These are phyloP conservation scores for Ophiostoma montium DNA, from an alignment of 2,329 filamentous ascomycete species.

Conservation along the genomic window DNA sequence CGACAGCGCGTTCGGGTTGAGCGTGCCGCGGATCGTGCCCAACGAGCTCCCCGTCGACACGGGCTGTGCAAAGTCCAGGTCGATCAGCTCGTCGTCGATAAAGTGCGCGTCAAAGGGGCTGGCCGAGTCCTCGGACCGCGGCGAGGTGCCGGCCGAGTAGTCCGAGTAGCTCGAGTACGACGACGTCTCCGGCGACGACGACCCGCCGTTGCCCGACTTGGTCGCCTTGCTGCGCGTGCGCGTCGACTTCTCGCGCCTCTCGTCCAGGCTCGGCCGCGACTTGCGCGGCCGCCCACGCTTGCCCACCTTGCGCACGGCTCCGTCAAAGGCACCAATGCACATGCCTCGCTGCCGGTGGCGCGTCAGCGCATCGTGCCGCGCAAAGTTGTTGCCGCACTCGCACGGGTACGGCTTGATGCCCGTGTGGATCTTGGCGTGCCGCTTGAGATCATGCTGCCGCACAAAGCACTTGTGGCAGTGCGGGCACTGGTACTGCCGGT, in stretches of 20 bases:
- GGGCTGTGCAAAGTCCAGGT: not conserved
- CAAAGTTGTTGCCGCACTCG: conserved; percentile 87
- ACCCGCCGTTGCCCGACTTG: conserved; percentile 24
- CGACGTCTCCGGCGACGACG: conserved; percentile 31
- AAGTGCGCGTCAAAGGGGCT: conserved; percentile 23
- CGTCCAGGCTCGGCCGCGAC: conserved; percentile 41
- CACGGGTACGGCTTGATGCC: conserved; percentile 93
- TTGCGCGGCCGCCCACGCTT: conserved; percentile 53
- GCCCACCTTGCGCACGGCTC: conserved; percentile 45
- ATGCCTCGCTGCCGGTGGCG: conserved; percentile 89
- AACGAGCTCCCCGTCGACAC: conserved; percentile 5
- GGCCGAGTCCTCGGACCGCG: conserved; percentile 31
- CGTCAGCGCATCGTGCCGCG: conserved; percentile 86
- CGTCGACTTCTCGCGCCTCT: conserved; percentile 42
- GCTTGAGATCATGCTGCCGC: conserved; percentile 90
- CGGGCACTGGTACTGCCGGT: conserved; percentile 88
- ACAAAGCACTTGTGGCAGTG: conserved; percentile 94
- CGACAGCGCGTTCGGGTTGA: conserved; percentile 24
- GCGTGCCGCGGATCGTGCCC: conserved; percentile 14
- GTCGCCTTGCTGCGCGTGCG: conserved; percentile 39
- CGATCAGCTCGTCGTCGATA: conserved; percentile 26
- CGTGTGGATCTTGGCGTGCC: conserved; percentile 94
- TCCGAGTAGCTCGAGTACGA: conserved; percentile 45
- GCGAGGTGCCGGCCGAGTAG: conserved; percentile 40
- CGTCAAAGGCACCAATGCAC: conserved; percentile 90